A percentile compares a stretch with the other conserved stretches of the same genome.
These are phyloP conservation scores for Abortiporus biennis DNA, from an alignment of 1,284 basidiomycete species.

Conservation along the genomic window DNA sequence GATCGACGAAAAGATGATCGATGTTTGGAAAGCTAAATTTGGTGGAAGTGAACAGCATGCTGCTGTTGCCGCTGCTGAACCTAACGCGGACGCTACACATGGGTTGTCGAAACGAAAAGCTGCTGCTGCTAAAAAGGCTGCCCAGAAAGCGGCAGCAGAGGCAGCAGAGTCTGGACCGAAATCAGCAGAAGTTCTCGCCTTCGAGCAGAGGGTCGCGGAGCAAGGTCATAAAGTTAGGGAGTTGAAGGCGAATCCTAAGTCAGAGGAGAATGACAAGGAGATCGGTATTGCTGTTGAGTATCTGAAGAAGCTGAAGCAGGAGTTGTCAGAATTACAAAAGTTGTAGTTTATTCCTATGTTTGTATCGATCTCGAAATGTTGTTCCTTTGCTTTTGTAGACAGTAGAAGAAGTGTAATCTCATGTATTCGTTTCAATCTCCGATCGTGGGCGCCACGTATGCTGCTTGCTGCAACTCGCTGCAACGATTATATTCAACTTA, in stretches of 20 bases:
- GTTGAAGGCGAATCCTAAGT: constrained; percentile 65
- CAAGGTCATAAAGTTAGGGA: constrained; percentile 70
- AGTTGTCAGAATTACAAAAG: constrained; percentile 44
- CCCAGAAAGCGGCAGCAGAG: constrained; percentile 17
- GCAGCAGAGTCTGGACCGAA: constrained; percentile 49
- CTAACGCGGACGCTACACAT: constrained; percentile 32
- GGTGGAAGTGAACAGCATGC: constrained; percentile 33
- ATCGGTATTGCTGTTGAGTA: constrained; percentile 38
- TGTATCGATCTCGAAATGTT: too few relatives aligned
- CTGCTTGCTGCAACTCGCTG: too few relatives aligned
- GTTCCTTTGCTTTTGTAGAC: too few relatives aligned
- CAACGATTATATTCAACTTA: too few relatives aligned
- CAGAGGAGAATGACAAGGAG: constrained; percentile 48
- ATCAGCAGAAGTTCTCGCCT: constrained; percentile 54
- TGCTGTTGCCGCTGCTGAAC: constrained; percentile 24
- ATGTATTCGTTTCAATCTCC: too few relatives aligned
- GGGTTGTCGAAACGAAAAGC: constrained; percentile 51
- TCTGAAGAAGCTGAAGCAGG: constrained; percentile 53
- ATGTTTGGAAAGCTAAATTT: constrained; percentile 79
- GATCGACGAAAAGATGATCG: constrained; percentile 89
- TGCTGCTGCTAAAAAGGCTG: constrained; percentile 31
- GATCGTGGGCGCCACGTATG: too few relatives aligned
- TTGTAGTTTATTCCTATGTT: too few relatives aligned
- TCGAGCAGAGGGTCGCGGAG: constrained; percentile 66
- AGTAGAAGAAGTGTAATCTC: too few relatives aligned